Evolutionary conservation across 2,329 filamentous ascomycete species (phyloP).

Genomic region (Penicillium hesseltinei): DNA sequence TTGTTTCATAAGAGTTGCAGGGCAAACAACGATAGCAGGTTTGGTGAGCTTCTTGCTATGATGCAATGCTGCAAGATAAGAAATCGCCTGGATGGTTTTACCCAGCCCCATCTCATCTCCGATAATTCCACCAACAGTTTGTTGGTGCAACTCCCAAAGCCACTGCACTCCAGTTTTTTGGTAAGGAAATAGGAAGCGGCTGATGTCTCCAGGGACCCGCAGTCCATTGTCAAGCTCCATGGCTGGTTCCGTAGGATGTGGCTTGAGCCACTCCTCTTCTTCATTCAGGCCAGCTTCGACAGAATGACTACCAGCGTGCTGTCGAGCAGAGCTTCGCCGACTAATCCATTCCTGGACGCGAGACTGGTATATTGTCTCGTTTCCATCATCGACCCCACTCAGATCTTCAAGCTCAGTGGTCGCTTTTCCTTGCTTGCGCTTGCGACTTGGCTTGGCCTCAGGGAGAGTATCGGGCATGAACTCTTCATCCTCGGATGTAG

Average conservation of each 20-base stretch:
- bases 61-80: conserved; percentile 85
- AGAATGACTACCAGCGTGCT: conserved; percentile 40
- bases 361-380: conserved; percentile 74
- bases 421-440: conserved; percentile 31
- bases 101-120: conserved; percentile 99
- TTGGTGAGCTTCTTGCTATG: conserved; percentile 82
- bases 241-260: conserved; percentile 64
- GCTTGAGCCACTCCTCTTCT: conserved; percentile 71
- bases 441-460: conserved; percentile 15
- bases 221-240: conserved; percentile 70
- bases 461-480: conserved; percentile 33
- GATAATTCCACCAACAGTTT: conserved; percentile 88
- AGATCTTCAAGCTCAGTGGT: conserved; percentile 53
- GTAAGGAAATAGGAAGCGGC: conserved; percentile 88
- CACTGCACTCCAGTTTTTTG: conserved; percentile 97
- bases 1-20: conserved; percentile 90
- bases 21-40: conserved; percentile 87
- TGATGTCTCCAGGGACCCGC: conserved; percentile 86
- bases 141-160: conserved; percentile 87
- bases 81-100: conserved; percentile 80
- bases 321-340: conserved; percentile 60
- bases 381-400: conserved; percentile 77
- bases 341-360: conserved; percentile 74
- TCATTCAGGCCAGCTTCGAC: conserved; percentile 35
- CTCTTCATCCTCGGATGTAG: conserved; percentile 37